Base-by-base conservation (phyloP, 352 stramenopile species). In the Phytophthora nicotianae region DNA sequence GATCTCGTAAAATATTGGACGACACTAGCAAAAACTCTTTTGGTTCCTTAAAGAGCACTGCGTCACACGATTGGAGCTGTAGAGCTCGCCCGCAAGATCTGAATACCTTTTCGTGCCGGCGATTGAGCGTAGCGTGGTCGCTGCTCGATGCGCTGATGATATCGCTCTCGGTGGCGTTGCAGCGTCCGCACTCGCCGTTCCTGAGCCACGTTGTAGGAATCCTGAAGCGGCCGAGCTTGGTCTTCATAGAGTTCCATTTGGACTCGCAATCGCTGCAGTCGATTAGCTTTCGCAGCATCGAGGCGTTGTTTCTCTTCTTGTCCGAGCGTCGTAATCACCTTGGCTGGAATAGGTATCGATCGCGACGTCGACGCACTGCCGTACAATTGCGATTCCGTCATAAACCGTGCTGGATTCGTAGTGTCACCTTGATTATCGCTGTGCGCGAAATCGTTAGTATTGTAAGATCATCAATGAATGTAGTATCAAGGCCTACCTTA, bases 281-380 rank as follows among this genome's bases (percentile, higher is more conserved):
- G 65, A 19, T 48, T 71, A 9, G 47, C 49, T 32, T 83, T 83
- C 7, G 65, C 65, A 8, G 64, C 55, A 13, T 77, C 46, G 13
- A 70, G 69, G 6, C 53, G 70, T 40, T 82, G 76, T 42, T 86
- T 86, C 8, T 86, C 79, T 60, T 84, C 69, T 53, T 83, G 76
- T 0, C 72, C 76, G 5, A 88, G 56, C 5, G 75, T 80, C 11
- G 57, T 65, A 5, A 54, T 46, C 20, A 45, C 33, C 20, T 50
- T 58, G 2, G 35, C n/a, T 38, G 42, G 29, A 35, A 13, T 17
- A 26, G 32, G 20, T 5, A 54, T 10, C 14, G 56, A 48, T 19
- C 37, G 43, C 45, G 26, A 53, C 38, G 55, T 50, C 17, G 62
- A 65, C 0, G 62, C 58, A 45, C 46, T 69, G 10, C 79, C 79